Evolutionary conservation across 2,329 filamentous ascomycete genomes (phyloP), one percentile per base, ranked within the genome.

Genomic region (Claviceps sorghi): DNA sequence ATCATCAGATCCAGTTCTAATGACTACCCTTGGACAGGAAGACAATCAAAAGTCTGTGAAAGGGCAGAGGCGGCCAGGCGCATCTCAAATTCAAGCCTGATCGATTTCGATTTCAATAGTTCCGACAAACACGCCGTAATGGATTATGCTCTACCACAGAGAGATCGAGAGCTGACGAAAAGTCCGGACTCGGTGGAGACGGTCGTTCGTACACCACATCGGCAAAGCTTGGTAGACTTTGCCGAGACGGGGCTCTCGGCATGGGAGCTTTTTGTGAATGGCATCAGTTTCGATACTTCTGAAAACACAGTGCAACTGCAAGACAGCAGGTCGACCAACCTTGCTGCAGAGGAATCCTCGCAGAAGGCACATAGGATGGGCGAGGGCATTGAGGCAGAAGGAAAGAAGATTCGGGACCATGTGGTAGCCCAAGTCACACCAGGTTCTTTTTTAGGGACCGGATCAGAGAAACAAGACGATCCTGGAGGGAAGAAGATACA

Each of bases 111-210:
- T 15, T 22, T 52, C 45, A 30, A 36, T 13, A 5, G 8, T 7
- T 36, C 21, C 6, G 26, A 29, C n/a, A 46, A 43, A 21, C 15
- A 32, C 10, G 10, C 22, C 30, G 51, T 7, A 38, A 9, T 22
- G 13, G 7, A 36, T 19, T 6, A 32, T 38, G 38, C 13, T 32
- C 8, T 38, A 36, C 6, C 30, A 10, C 40, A 21, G 17, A 41
- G 15, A 22, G 17, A 49, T 15, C 5, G 40, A 44, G 30, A 10
- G 13, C 47, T 30, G 17, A n/a, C 30, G 34, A 42, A 46, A 11
- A 52, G 45, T 7, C 58, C 59, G 1, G 55, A 58, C 29, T 72
- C 71, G 6, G 62, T 64, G 10, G 61, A 61, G 11, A 74, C 72
- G 1, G 60, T 73, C 11, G 58, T 74, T 11, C 65, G 63, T 44